A percentile compares a stretch with the other conserved stretches of the same genome.
Conservation (phyloP, 352 stramenopile species). For the Phytophthora citrophthora region DNA sequence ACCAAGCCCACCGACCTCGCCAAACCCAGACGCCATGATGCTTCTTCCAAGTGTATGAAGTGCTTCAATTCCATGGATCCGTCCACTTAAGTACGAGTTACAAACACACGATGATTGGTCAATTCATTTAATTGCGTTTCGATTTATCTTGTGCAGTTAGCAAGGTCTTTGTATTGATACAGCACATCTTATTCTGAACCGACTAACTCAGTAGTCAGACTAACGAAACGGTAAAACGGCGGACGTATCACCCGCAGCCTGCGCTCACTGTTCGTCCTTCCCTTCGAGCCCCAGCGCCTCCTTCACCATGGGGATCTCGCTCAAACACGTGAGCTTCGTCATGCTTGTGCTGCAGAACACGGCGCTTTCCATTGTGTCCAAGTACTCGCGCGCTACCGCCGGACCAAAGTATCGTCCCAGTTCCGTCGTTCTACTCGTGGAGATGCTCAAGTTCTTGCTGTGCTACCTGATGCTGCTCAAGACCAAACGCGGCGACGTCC, state of each 20-base stretch:
- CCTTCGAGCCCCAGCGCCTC: neutral
- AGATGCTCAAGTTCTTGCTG: slow-evolving; percentile 83
- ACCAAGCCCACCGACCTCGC: slow-evolving; percentile 43
- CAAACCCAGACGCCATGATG: slow-evolving; percentile 68
- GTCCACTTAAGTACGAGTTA: slow-evolving; percentile 15
- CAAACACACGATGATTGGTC: slow-evolving; percentile 27
- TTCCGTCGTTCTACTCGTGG: slow-evolving; percentile 83
- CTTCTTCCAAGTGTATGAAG: neutral
- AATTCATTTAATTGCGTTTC: neutral
- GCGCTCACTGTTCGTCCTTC: slow-evolving; percentile 21
- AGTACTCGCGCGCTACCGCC: slow-evolving; percentile 77
- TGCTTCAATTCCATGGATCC: slow-evolving; percentile 24
- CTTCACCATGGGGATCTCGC: slow-evolving; percentile 39
- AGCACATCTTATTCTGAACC: slow-evolving; percentile 1
- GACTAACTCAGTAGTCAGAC: slow-evolving; percentile 14
- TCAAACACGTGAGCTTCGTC: slow-evolving; percentile 85
- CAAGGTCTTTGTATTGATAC: neutral
- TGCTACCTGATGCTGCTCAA: slow-evolving; percentile 79
- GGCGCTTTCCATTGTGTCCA: slow-evolving; percentile 86
- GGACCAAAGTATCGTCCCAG: slow-evolving; percentile 86
- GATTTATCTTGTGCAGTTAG: neutral
- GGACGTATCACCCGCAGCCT: slow-evolving; percentile 9
- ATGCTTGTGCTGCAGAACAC: slow-evolving; percentile 91
- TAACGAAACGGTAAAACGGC: slow-evolving; percentile 7
- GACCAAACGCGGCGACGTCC: slow-evolving; percentile 65